Percentiles rank a stretch among this genome's conserved stretches.
These are phyloP conservation scores for Sisymbrium irio DNA, from an alignment of 345 rosid genomes.

Conservation along the genomic window DNA sequence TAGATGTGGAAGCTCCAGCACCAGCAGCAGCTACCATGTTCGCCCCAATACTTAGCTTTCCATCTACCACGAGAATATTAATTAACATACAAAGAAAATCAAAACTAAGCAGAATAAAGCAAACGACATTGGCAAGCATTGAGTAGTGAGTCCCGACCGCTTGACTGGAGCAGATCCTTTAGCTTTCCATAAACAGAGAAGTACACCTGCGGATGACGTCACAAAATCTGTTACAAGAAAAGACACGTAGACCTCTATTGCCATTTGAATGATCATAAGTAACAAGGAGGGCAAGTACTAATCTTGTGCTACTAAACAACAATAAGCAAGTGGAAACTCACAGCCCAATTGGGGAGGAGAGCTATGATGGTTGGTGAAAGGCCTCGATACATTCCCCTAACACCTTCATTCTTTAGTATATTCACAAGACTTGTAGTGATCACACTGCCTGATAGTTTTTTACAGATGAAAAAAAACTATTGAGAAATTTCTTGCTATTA, in stretches of 20 bases:
- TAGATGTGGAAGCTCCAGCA: conserved; percentile 90
- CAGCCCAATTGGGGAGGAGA: conserved; percentile 96
- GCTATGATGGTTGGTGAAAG: conserved; percentile 93
- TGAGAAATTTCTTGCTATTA: neutral
- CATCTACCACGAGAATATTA: conserved; percentile 35
- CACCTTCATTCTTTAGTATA: conserved; percentile 67
- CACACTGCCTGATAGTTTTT: conserved; percentile 55
- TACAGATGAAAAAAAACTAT: neutral
- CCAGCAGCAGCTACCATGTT: conserved; percentile 91
- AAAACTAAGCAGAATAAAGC: neutral
- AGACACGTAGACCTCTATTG: neutral
- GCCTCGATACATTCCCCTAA: conserved; percentile 84
- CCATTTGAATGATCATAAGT: neutral
- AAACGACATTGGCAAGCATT: neutral
- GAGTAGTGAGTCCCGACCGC: conserved; percentile 48
- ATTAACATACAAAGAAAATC: neutral
- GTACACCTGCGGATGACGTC: conserved; percentile 63
- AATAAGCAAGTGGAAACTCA: conserved; percentile 36
- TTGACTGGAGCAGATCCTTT: conserved; percentile 62
- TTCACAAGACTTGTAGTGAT: conserved; percentile 62
- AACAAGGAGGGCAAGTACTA: neutral
- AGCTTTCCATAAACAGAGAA: conserved; percentile 76
- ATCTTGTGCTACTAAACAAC: no score
- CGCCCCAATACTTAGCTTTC: conserved; percentile 61
- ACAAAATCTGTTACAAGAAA: neutral